phyloP scores from a whole-genome alignment of 1,284 basidiomycete genomes.

The Cryptococcus deneoformans region DNA sequence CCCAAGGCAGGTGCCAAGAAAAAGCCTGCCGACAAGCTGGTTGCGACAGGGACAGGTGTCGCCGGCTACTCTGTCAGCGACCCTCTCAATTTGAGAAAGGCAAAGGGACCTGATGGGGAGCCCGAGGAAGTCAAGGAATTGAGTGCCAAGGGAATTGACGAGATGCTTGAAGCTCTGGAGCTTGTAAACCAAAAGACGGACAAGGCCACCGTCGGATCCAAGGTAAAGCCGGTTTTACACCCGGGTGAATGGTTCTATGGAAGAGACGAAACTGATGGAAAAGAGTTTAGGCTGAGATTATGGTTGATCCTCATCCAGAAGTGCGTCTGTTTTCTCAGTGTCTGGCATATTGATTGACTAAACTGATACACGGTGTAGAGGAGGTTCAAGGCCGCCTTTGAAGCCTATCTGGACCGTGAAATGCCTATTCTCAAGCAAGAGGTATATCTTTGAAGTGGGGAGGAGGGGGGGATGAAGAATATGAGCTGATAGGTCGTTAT shows the following conservation, averaged over 20 bases:
- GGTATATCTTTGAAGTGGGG: constrained; percentile 30
- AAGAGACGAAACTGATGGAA: constrained; percentile 1
- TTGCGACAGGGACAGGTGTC: constrained; percentile 21
- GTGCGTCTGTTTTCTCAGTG: constrained; percentile 51
- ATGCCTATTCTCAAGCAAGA: constrained; percentile 74
- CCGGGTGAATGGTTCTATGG: constrained; percentile 50
- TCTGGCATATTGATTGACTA: not conserved
- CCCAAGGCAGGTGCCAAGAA: constrained; percentile 40
- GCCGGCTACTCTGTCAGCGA: constrained; percentile 48
- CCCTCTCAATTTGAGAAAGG: constrained; percentile 63
- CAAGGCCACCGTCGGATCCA: constrained; percentile 75
- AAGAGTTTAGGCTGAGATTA: constrained; percentile 61
- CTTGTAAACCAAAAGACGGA: constrained; percentile 89
- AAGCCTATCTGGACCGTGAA: constrained; percentile 87
- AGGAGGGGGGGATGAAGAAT: not conserved
- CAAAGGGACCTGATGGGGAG: constrained; percentile 25
- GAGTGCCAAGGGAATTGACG: constrained; percentile 83
- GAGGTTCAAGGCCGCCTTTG: constrained; percentile 89
- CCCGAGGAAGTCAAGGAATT: constrained; percentile 63
- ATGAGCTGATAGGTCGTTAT: not conserved
- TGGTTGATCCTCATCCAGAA: constrained; percentile 90
- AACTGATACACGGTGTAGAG: constrained; percentile 54
- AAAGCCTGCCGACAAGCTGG: constrained; percentile 12
- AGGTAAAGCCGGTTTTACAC: constrained; percentile 23
- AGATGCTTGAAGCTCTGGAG: constrained; percentile 84